phyloP scores from a whole-genome alignment of 1,284 basidiomycete genomes.

The Lentinula novae-zelandiae region DNA sequence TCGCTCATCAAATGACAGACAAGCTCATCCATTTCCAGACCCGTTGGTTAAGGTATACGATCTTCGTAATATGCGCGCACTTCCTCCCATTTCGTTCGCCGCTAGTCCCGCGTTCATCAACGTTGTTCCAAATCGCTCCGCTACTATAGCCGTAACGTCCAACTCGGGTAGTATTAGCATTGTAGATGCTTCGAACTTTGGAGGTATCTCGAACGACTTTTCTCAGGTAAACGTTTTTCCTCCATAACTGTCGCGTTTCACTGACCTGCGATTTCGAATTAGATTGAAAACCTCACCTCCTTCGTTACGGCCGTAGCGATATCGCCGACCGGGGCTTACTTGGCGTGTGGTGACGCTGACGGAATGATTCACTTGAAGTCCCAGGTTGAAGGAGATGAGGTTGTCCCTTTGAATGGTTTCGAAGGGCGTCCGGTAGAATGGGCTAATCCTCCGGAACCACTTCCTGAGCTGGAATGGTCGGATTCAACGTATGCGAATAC shows the following conservation, averaged over 20 bases:
- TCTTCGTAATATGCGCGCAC: slow-evolving; percentile 75
- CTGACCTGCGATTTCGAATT: background rate
- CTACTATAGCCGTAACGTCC: slow-evolving; percentile 79
- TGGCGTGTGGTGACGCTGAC: slow-evolving; percentile 91
- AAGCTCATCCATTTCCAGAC: slow-evolving; percentile 86
- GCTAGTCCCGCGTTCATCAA: slow-evolving; percentile 87
- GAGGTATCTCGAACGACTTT: slow-evolving; percentile 61
- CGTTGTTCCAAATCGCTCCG: slow-evolving; percentile 76
- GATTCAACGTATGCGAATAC: slow-evolving; percentile 63
- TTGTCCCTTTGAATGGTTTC: slow-evolving; percentile 82
- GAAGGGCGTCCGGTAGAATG: slow-evolving; percentile 82
- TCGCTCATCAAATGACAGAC: slow-evolving; percentile 41
- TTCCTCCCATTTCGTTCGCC: slow-evolving; percentile 85
- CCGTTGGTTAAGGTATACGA: slow-evolving; percentile 94
- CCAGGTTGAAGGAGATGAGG: slow-evolving; percentile 61
- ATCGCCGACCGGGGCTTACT: slow-evolving; percentile 83
- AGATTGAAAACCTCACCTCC: slow-evolving; percentile 62
- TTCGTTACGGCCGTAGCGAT: slow-evolving; percentile 83
- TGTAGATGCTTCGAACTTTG: slow-evolving; percentile 76
- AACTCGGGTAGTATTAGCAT: slow-evolving; percentile 88
- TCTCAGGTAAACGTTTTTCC: slow-evolving; percentile 52
- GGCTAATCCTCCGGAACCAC: slow-evolving; percentile 71
- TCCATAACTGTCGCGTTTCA: background rate
- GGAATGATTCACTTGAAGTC: slow-evolving; percentile 86
- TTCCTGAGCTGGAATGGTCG: slow-evolving; percentile 78